Percentiles rank a stretch among this genome's conserved stretches.
These are phyloP conservation scores for Candida berthetii DNA, from an alignment of 805 yeast genomes.

Conservation along the genomic window DNA sequence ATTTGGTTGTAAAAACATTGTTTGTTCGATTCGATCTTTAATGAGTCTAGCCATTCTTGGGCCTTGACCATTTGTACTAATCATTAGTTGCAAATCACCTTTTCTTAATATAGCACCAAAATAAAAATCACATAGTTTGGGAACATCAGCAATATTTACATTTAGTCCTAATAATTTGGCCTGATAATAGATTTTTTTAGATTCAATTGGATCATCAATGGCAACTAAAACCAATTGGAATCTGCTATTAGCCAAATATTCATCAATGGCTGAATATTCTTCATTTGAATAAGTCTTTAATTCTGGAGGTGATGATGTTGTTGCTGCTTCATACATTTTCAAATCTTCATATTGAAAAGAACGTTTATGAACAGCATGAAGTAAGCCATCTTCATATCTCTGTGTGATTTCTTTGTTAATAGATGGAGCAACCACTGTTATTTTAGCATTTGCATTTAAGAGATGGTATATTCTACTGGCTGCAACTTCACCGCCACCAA, in stretches of 20 bases:
- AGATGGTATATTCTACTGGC: slow-evolving; percentile 62
- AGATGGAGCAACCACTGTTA: slow-evolving; percentile 54
- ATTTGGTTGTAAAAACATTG: slow-evolving; percentile 24
- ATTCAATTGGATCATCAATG: slow-evolving; percentile 60
- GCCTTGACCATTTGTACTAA: slow-evolving; percentile 76
- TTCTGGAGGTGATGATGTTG: neutral
- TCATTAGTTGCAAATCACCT: slow-evolving; percentile 74
- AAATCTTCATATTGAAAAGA: slow-evolving; percentile 43
- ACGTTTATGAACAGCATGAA: slow-evolving; percentile 35
- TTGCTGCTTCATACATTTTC: slow-evolving; percentile 35
- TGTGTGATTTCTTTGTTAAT: slow-evolving; percentile 28
- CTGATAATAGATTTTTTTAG: slow-evolving; percentile 49
- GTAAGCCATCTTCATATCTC: slow-evolving; percentile 31
- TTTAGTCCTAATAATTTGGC: slow-evolving; percentile 41
- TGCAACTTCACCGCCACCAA: slow-evolving; percentile 81
- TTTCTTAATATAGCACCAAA: slow-evolving; percentile 73
- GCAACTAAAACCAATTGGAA: slow-evolving; percentile 71
- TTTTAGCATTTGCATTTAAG: slow-evolving; percentile 60
- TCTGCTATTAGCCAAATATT: slow-evolving; percentile 21
- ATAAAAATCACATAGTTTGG: slow-evolving; percentile 78
- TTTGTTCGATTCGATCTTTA: slow-evolving; percentile 42
- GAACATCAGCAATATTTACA: slow-evolving; percentile 81
- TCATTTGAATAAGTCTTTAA: slow-evolving; percentile 9
- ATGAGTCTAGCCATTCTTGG: slow-evolving; percentile 69
- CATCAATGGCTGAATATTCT: slow-evolving; percentile 21